phyloP scores from a whole-genome alignment of 2,329 filamentous ascomycete species.

The Falciphora oryzae region DNA sequence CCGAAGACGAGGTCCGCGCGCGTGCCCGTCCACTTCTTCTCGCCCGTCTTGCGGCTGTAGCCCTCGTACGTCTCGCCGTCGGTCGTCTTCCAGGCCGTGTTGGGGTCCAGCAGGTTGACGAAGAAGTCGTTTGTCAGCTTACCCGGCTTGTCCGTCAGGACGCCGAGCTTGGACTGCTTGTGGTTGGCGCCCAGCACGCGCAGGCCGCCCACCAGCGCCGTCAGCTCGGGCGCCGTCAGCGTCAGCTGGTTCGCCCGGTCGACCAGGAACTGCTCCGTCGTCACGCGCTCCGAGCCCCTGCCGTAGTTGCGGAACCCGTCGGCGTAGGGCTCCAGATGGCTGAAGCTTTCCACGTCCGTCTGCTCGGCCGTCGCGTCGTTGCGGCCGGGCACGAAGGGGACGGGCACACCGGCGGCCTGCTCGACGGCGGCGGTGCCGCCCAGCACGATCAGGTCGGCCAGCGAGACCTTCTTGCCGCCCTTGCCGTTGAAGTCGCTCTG shows the following conservation, averaged over 20 bases:
- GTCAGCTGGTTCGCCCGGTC: constrained; percentile 67
- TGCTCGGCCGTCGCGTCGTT: constrained; percentile 66
- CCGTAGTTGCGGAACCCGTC: constrained; percentile 81
- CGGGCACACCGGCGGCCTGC: constrained; percentile 56
- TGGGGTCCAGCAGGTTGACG: constrained; percentile 67
- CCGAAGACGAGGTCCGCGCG: constrained; percentile 66
- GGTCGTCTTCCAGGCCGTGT: constrained; percentile 58
- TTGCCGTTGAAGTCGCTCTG: constrained; percentile 62
- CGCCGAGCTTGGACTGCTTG: constrained; percentile 60
- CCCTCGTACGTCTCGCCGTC: constrained; percentile 54
- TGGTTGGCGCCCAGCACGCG: constrained; percentile 66
- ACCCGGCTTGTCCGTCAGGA: constrained; percentile 64
- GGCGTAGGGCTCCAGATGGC: constrained; percentile 60
- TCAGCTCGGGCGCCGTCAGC: constrained; percentile 64
- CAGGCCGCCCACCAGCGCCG: constrained; percentile 66
- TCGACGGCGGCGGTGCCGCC: constrained; percentile 67
- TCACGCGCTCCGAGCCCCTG: constrained; percentile 51
- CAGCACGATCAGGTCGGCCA: constrained; percentile 75
- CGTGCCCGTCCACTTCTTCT: constrained; percentile 63
- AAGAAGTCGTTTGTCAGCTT: constrained; percentile 78
- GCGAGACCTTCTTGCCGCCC: constrained; percentile 61
- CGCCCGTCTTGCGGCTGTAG: constrained; percentile 59
- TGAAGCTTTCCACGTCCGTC: constrained; percentile 61
- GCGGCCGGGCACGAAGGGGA: constrained; percentile 70
- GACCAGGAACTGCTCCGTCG: constrained; percentile 63